Conservation (phyloP, 768 basidiomycete species). For the Tylopilus balloui region DNA sequence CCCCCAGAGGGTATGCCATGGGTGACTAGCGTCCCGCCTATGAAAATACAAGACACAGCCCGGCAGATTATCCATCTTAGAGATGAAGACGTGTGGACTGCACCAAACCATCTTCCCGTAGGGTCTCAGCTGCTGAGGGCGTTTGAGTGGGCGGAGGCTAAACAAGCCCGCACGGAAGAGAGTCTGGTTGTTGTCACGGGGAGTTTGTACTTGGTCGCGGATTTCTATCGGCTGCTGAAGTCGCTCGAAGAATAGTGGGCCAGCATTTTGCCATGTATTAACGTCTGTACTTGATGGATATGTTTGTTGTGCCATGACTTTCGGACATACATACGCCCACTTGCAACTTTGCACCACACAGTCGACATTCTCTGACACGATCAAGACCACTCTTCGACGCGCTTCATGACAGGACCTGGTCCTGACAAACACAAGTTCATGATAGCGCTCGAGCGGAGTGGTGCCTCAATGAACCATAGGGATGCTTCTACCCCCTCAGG, state of each 20-base stretch:
- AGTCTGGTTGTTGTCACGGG: conserved; percentile 76
- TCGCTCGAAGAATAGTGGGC: conserved; percentile 7
- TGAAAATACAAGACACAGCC: conserved; percentile 47
- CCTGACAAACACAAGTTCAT: conserved; percentile 11
- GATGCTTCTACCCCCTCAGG: conserved; percentile 24
- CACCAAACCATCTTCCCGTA: conserved; percentile 32
- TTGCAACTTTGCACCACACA: neutral
- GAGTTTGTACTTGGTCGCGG: conserved; percentile 92
- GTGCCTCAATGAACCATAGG: conserved; percentile 23
- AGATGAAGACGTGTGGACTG: conserved; percentile 44
- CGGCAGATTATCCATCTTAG: conserved; percentile 35
- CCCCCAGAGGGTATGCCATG: conserved; percentile 93
- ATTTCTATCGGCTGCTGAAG: conserved; percentile 66
- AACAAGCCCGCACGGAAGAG: conserved; percentile 14
- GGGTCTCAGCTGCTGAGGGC: conserved; percentile 42
- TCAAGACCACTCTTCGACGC: conserved; percentile 7
- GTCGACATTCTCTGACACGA: conserved; percentile 10
- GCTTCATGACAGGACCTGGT: conserved; percentile 8
- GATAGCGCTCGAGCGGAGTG: conserved; percentile 9
- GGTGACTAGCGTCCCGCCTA: conserved; percentile 62
- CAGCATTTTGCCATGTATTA: neutral
- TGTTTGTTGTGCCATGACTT: neutral
- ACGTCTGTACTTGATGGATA: neutral
- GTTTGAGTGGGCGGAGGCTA: conserved; percentile 40
- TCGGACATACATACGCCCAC: neutral